These are phyloP conservation scores for Penicillium sp. DNA, from an alignment of 2,329 filamentous ascomycete species.

Conservation along the genomic window DNA sequence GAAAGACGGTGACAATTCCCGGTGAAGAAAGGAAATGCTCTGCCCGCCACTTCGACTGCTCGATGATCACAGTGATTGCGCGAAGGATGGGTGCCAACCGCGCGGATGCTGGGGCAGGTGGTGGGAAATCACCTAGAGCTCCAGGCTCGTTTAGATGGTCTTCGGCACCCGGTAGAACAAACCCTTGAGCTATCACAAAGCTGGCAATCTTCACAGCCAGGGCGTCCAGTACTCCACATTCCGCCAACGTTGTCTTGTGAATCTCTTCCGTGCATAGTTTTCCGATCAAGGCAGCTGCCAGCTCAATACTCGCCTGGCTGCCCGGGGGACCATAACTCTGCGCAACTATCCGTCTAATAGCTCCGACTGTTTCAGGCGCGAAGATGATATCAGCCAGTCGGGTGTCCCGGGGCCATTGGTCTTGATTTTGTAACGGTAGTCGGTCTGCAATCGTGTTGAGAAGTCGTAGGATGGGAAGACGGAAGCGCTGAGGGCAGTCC, in stretches of 20 bases:
- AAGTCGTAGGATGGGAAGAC: conserved; percentile 71
- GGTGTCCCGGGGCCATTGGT: conserved; percentile 50
- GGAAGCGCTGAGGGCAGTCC: conserved; percentile 64
- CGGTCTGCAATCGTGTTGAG: conserved; percentile 71
- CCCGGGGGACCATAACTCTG: conserved; percentile 55
- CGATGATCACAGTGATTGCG: conserved; percentile 73
- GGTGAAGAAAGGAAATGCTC: conserved; percentile 69
- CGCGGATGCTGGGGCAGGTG: conserved; percentile 58
- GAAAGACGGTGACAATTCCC: conserved; percentile 68
- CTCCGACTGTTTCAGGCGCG: conserved; percentile 58
- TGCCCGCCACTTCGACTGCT: conserved; percentile 75
- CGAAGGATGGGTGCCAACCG: conserved; percentile 71
- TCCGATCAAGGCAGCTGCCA: conserved; percentile 52
- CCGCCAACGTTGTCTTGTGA: conserved; percentile 70
- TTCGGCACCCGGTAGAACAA: conserved; percentile 67
- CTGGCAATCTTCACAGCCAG: conserved; percentile 72
- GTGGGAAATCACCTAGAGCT: conserved; percentile 59
- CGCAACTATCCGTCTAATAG: conserved; percentile 65
- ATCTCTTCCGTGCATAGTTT: conserved; percentile 67
- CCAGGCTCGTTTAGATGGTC: conserved; percentile 55
- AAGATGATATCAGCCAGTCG: conserved; percentile 66
- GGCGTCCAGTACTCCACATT: conserved; percentile 72
- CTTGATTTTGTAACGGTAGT: conserved; percentile 55
- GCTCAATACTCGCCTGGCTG: conserved; percentile 50
- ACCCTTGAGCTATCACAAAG: conserved; percentile 66